phyloP scores from a whole-genome alignment of 2,329 filamentous ascomycete species.

The Curvularia sp. region DNA sequence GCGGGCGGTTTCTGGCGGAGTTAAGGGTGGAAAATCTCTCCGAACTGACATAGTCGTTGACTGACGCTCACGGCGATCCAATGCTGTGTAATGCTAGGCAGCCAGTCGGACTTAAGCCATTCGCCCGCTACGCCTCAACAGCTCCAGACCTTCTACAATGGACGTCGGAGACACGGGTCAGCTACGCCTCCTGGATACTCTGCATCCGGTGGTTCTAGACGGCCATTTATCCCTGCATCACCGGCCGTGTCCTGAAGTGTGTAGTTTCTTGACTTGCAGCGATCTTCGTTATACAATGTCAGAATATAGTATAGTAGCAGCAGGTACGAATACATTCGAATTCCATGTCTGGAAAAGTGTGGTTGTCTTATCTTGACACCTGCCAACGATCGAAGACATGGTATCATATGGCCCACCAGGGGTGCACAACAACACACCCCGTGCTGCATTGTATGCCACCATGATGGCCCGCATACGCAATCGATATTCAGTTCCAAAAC shows the following conservation, averaged over 20 bases:
- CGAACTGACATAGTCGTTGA: constrained; percentile 3
- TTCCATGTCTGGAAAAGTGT: neutral
- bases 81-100: constrained; percentile 1
- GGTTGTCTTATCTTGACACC: constrained; percentile 7
- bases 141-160: neutral
- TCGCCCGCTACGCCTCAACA: constrained; percentile 7
- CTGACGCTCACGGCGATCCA: constrained; percentile 10
- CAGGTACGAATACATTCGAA: neutral
- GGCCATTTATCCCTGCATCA: constrained; percentile 1
- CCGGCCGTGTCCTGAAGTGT: constrained; percentile 5
- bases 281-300: constrained; percentile 7
- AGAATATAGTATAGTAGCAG: constrained; percentile 4
- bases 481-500: neutral
- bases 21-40: constrained; percentile 8
- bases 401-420: neutral
- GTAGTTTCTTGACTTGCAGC: constrained; percentile 5
- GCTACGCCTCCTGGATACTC: constrained; percentile 1
- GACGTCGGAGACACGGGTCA: no score
- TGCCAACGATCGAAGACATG: neutral
- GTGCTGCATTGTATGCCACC: neutral
- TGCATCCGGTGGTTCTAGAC: constrained; percentile 3
- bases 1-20: constrained; percentile 22
- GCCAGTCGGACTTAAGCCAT: neutral
- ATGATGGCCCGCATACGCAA: constrained; percentile 8
- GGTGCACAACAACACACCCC: constrained; percentile 3